A percentile compares a stretch with the other conserved stretches of the same genome.
These are phyloP conservation scores for Epichloe glyceriae DNA, from an alignment of 2,329 filamentous ascomycete species.

Conservation along the genomic window DNA sequence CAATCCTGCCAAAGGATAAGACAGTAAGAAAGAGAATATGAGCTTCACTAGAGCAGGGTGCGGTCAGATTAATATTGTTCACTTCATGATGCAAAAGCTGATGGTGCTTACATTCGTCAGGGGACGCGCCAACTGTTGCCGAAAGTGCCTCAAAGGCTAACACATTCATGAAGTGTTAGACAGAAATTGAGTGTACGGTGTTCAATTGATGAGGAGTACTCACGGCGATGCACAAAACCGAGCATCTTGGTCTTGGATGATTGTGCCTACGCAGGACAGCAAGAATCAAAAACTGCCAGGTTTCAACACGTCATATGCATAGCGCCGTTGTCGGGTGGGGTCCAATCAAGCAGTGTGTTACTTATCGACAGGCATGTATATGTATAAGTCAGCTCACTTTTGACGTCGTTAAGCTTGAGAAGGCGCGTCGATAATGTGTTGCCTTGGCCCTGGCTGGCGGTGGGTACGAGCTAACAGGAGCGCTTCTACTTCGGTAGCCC, in stretches of 20 bases:
- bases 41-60: conserved; percentile 62
- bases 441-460: too few relatives aligned
- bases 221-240: conserved; percentile 12
- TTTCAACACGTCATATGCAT: not conserved
- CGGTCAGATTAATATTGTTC: not conserved
- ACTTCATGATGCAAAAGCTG: not conserved
- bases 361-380: too few relatives aligned
- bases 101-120: conserved; percentile 24
- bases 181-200: not conserved
- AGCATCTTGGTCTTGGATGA: conserved; percentile 8
- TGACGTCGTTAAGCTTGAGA: too few relatives aligned
- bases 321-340: too few relatives aligned
- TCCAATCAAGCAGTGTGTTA: too few relatives aligned
- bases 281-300: not conserved
- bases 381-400: too few relatives aligned
- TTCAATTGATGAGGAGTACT: conserved; percentile 4
- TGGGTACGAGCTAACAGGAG: too few relatives aligned
- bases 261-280: not conserved
- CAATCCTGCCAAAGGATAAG: conserved; percentile 78
- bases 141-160: conserved; percentile 24
- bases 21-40: conserved; percentile 77
- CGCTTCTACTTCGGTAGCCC: not conserved
- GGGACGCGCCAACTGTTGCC: conserved; percentile 19
- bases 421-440: too few relatives aligned
- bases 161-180: not conserved